Conservation (phyloP, 2,329 filamentous ascomycete genomes). For the Diplodia mutila region DNA sequence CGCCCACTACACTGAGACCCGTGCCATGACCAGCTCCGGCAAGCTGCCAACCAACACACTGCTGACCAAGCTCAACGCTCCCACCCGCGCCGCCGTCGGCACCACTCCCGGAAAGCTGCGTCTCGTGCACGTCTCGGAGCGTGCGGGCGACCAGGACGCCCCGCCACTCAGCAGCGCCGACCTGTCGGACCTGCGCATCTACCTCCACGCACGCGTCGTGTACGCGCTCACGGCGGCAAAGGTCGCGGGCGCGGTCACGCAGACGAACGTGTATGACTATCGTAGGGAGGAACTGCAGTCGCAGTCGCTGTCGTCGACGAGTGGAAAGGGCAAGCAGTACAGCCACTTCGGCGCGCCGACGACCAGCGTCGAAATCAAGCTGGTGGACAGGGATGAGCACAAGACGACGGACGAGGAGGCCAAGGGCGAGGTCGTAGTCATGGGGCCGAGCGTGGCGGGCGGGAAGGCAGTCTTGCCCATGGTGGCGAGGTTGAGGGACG, state of each 20-base stretch:
- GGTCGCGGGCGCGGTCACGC: constrained; percentile 87
- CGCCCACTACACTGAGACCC: constrained; percentile 72
- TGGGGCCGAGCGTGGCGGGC: constrained; percentile 74
- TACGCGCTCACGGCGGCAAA: constrained; percentile 82
- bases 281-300: constrained; percentile 53
- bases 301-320: constrained; percentile 41
- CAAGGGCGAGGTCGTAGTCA: constrained; percentile 66
- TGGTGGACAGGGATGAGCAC: constrained; percentile 64
- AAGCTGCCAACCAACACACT: constrained; percentile 71
- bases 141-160: constrained; percentile 60
- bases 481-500: constrained; percentile 38
- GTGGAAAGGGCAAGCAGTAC: constrained; percentile 37
- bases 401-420: constrained; percentile 64
- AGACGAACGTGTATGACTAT: constrained; percentile 89
- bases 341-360: constrained; percentile 82
- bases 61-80: constrained; percentile 64
- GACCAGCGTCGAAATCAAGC: constrained; percentile 75
- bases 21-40: constrained; percentile 68
- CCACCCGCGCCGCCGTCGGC: constrained; percentile 62
- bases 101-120: constrained; percentile 74
- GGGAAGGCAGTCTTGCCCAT: constrained; percentile 67
- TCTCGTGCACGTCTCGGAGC: constrained; percentile 78
- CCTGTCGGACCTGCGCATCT: constrained; percentile 80
- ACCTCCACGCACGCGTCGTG: constrained; percentile 76
- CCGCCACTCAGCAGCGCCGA: constrained; percentile 69